phyloP scores from a whole-genome alignment of 75 land plant species.

The Pinus albicaulis region DNA sequence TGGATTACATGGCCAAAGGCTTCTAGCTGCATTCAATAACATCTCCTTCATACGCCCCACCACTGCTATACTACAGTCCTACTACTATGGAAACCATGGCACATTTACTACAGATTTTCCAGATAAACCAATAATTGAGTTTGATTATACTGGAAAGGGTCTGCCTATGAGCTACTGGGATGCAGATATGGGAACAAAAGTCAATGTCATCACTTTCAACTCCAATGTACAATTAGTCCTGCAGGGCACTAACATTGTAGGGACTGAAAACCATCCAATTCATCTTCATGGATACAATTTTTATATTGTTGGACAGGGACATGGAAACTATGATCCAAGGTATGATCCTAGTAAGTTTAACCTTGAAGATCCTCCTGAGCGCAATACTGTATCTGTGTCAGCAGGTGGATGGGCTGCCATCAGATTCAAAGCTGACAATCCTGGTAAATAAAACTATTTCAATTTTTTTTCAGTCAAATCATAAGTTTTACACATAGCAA shows the following conservation, averaged over 20 bases:
- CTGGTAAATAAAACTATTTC: constrained; percentile 1
- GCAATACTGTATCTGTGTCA: constrained; percentile 45
- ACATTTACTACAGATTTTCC: constrained; percentile 20
- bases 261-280: constrained; percentile 26
- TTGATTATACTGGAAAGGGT: constrained; percentile 18
- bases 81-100: constrained; percentile 11
- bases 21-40: constrained; percentile 57
- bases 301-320: constrained; percentile 33
- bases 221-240: constrained; percentile 30
- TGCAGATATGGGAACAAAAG: not conserved
- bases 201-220: not conserved
- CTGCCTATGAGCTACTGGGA: not conserved
- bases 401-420: constrained; percentile 54
- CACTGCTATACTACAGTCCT: constrained; percentile 23
- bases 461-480: no score
- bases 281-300: constrained; percentile 45
- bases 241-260: constrained; percentile 25
- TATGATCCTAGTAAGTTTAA: constrained; percentile 41
- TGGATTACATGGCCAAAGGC: constrained; percentile 15
- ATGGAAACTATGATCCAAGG: constrained; percentile 44
- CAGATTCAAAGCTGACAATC: constrained; percentile 45
- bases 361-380: constrained; percentile 42
- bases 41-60: constrained; percentile 29
- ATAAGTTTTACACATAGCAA: no score
- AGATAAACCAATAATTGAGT: not conserved